Evolutionary conservation across 1,284 basidiomycete genomes (phyloP).

Genomic region (Ganoderma resinaceum): DNA sequence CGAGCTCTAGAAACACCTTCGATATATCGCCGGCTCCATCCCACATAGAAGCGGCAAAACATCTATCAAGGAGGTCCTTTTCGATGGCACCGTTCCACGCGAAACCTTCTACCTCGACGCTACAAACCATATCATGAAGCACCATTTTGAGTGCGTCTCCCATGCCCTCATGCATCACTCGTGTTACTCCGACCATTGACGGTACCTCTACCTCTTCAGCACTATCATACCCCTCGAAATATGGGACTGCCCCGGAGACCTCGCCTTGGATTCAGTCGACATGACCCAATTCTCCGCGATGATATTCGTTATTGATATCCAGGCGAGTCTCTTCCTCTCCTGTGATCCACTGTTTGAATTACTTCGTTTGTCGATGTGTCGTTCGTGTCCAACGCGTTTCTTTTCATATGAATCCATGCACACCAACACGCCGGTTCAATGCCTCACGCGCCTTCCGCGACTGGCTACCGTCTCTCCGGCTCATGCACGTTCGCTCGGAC

Average conservation of each 20-base stretch:
- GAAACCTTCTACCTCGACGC: conserved; percentile 94
- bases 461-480: neutral
- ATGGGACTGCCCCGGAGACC: conserved; percentile 94
- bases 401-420: neutral
- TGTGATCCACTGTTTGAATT: neutral
- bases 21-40: neutral
- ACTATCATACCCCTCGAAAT: conserved; percentile 93
- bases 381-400: neutral
- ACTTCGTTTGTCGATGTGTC: neutral
- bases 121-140: conserved; percentile 79
- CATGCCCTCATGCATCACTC: neutral
- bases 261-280: conserved; percentile 78
- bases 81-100: conserved; percentile 84
- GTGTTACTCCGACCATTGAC: neutral
- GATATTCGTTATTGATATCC: conserved; percentile 97
- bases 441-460: neutral
- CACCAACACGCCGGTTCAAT: neutral
- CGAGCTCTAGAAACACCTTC: neutral
- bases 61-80: conserved; percentile 90
- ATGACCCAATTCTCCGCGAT: conserved; percentile 82
- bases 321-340: conserved; percentile 52
- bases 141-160: conserved; percentile 80
- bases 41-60: conserved; percentile 86
- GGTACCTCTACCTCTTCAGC: conserved; percentile 49
- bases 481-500: conserved; percentile 2